Percentiles rank a stretch among this genome's conserved stretches.
These are phyloP conservation scores for Heliosperma pusillum DNA, from an alignment of 148 eudicot species.

Conservation along the genomic window DNA sequence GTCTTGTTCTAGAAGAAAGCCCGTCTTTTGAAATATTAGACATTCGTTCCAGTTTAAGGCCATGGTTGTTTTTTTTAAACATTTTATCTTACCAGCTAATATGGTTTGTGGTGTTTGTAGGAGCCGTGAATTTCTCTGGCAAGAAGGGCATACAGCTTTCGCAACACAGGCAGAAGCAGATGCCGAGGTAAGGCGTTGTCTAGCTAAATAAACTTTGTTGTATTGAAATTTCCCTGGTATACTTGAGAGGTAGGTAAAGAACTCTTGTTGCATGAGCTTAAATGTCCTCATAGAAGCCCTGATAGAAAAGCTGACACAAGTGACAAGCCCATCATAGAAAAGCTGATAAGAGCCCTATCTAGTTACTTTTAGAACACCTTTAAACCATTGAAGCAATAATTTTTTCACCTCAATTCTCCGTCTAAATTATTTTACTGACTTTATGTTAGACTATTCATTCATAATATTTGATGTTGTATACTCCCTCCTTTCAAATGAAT, in stretches of 20 bases:
- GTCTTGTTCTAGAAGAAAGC: background rate
- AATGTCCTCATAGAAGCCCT: no score
- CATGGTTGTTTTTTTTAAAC: background rate
- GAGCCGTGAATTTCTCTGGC: conserved; percentile 99
- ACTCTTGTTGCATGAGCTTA: no score
- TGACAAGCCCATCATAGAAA: no score
- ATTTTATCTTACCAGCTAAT: background rate
- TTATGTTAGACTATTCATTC: background rate
- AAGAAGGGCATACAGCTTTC: conserved; percentile 97
- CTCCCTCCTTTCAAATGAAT: no score
- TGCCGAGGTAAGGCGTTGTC: conserved; percentile 53
- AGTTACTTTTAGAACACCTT: background rate
- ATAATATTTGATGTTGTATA: background rate
- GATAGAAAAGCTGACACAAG: no score
- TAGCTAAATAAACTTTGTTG: background rate
- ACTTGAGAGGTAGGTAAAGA: background rate
- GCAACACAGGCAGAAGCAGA: conserved; percentile 93
- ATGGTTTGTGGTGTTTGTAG: conserved; percentile 35
- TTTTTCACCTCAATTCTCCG: background rate
- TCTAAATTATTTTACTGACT: background rate
- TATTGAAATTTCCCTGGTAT: background rate
- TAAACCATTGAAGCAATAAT: background rate
- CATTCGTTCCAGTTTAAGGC: background rate
- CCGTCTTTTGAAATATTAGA: background rate
- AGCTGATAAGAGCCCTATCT: no score